Conservation (phyloP, 495 filamentous ascomycete genomes). For the Talaromyces wortmannii region DNA sequence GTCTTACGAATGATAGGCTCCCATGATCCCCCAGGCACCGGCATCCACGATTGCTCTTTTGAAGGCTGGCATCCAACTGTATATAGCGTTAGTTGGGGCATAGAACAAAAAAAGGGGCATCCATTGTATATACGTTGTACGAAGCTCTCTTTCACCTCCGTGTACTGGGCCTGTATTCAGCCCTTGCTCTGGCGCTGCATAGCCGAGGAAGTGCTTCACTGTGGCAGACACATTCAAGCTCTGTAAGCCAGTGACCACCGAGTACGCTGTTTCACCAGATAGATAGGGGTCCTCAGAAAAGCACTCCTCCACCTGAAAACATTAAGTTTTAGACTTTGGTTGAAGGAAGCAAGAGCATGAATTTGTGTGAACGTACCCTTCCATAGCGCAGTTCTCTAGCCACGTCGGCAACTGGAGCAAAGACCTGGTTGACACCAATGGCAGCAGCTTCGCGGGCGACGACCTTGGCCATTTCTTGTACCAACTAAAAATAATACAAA, state of each 20-base stretch:
- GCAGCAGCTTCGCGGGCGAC: slow-evolving; percentile 55
- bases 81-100: background rate
- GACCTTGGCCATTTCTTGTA: slow-evolving; percentile 53
- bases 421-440: slow-evolving; percentile 60
- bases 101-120: background rate
- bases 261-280: slow-evolving; percentile 51
- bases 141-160: slow-evolving; percentile 58
- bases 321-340: background rate
- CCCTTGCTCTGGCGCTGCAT: slow-evolving; percentile 57
- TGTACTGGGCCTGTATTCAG: slow-evolving; percentile 63
- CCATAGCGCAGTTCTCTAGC: slow-evolving; percentile 62
- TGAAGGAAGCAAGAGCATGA: background rate
- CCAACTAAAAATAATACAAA: slow-evolving; percentile 19
- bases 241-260: slow-evolving; percentile 55
- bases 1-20: slow-evolving; percentile 53
- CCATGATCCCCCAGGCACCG: slow-evolving; percentile 61
- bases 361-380: slow-evolving; percentile 22
- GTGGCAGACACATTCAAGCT: slow-evolving; percentile 56
- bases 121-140: slow-evolving; percentile 41
- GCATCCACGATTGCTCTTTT: slow-evolving; percentile 61
- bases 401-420: slow-evolving; percentile 60
- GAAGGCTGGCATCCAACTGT: slow-evolving; percentile 53
- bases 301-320: slow-evolving; percentile 55
- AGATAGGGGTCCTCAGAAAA: slow-evolving; percentile 60
- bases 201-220: slow-evolving; percentile 65